Conservation (phyloP, 2,329 filamentous ascomycete species). For the Trichoderma guizhouense region DNA sequence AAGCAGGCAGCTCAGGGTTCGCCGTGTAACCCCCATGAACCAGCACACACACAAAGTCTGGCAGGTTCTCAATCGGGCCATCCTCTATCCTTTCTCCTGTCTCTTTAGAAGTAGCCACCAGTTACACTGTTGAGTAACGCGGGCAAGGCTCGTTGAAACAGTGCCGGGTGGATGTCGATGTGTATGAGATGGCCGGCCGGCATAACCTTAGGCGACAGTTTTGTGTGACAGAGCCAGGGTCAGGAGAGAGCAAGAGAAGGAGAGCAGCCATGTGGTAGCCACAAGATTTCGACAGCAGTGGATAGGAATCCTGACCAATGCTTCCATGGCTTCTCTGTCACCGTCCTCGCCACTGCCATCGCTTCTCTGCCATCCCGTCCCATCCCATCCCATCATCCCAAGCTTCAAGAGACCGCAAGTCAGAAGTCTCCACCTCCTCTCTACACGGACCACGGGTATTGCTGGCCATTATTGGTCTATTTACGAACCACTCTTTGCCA, state of each 20-base stretch:
- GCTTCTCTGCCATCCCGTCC: not conserved
- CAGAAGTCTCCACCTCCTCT: not conserved
- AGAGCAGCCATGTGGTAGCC: not conserved
- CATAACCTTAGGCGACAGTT: conserved; percentile 1
- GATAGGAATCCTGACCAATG: not conserved
- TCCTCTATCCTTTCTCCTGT: not conserved
- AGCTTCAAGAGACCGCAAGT: not conserved
- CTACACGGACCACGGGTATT: not conserved
- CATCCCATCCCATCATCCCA: not conserved
- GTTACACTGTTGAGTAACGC: conserved; percentile 10
- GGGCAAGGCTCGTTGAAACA: conserved; percentile 17
- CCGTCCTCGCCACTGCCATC: not conserved
- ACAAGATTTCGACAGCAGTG: conserved; percentile 1
- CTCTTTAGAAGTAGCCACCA: conserved; percentile 1
- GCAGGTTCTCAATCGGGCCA: not conserved
- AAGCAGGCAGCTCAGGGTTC: conserved; percentile 11
- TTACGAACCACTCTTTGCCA: conserved; percentile 1
- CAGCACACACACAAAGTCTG: not conserved
- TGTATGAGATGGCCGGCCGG: conserved; percentile 13
- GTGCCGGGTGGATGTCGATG: conserved; percentile 6
- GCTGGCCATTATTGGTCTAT: conserved; percentile 12
- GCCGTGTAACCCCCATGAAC: not conserved
- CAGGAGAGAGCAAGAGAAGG: not conserved
- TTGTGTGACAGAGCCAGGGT: conserved; percentile 1
- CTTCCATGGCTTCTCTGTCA: not conserved